These are phyloP conservation scores for Annulohypoxylon bovei DNA, from an alignment of 495 filamentous ascomycete species.

Conservation along the genomic window DNA sequence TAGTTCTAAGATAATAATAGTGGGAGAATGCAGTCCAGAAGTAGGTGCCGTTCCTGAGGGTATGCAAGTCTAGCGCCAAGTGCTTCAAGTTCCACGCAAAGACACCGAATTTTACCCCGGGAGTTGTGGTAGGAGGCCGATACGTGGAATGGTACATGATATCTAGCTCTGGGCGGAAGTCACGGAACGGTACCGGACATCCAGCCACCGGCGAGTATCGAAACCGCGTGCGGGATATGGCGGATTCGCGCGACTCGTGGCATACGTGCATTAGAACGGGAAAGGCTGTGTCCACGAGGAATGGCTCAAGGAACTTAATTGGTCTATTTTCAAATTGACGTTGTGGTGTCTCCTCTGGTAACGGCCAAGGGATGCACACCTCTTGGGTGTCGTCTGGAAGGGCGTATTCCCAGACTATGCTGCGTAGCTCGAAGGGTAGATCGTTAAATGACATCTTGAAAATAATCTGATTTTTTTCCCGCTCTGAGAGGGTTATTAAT, in stretches of 20 bases:
- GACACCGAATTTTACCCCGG: conserved; percentile 11
- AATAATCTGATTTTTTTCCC: not conserved
- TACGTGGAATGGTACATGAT: conserved; percentile 48
- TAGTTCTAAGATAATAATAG: not conserved
- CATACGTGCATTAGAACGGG: conserved; percentile 44
- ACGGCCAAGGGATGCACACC: conserved; percentile 39
- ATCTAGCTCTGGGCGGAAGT: conserved; percentile 65
- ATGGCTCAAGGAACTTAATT: conserved; percentile 17
- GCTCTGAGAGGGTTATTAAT: not conserved
- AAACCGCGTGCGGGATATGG: conserved; percentile 24
- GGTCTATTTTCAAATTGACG: not conserved
- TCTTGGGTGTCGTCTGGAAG: conserved; percentile 34
- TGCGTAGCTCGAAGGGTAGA: conserved; percentile 27
- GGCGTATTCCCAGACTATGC: conserved; percentile 16
- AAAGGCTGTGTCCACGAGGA: conserved; percentile 35
- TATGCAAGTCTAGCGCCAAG: conserved; percentile 29
- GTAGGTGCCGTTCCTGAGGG: conserved; percentile 18
- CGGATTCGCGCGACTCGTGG: conserved; percentile 52
- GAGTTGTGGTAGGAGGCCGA: conserved; percentile 12
- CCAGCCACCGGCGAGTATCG: conserved; percentile 30
- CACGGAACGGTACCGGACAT: conserved; percentile 60
- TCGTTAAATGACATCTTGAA: conserved; percentile 8
- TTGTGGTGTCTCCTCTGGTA: conserved; percentile 14
- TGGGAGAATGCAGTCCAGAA: conserved; percentile 5
- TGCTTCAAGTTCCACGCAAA: conserved; percentile 13